Evolutionary conservation across 148 eudicot genomes (phyloP).

Genomic region (Rhododendron mucronatum): DNA sequence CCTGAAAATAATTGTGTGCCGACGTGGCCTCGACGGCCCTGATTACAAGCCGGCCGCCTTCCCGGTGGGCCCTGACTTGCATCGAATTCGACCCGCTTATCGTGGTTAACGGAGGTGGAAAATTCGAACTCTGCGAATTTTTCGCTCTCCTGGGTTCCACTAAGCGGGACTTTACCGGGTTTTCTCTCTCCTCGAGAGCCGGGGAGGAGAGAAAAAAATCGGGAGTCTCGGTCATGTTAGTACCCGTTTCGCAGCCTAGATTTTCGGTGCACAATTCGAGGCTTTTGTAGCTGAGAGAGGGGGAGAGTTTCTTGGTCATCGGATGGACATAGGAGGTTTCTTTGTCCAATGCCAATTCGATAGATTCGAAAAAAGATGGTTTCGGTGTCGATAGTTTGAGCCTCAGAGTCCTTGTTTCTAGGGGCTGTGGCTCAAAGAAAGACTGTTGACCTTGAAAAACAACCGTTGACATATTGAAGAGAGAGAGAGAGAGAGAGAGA

Average conservation of each 20-base stretch:
- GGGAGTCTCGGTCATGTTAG: conserved; percentile 19
- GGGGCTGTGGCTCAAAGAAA: conserved; percentile 26
- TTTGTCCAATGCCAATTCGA: neutral
- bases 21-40: conserved; percentile 45
- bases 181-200: neutral
- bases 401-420: conserved; percentile 29
- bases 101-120: conserved; percentile 74
- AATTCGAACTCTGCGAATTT: conserved; percentile 5
- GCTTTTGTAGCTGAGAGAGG: conserved; percentile 23
- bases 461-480: conserved; percentile 40
- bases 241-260: conserved; percentile 33
- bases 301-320: conserved; percentile 5
- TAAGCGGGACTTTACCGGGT: neutral
- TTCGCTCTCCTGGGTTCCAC: neutral
- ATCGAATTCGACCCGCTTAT: conserved; percentile 41
- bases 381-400: conserved; percentile 32
- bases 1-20: conserved; percentile 30
- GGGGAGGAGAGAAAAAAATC: conserved; percentile 14
- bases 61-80: conserved; percentile 37
- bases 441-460: conserved; percentile 38
- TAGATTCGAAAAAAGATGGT: neutral
- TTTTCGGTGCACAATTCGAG: conserved; percentile 35
- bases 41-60: conserved; percentile 68
- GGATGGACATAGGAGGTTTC: conserved; percentile 21
- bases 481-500: neutral